Base-by-base conservation (phyloP, 352 stramenopile genomes). In the Globisporangium parvum region DNA sequence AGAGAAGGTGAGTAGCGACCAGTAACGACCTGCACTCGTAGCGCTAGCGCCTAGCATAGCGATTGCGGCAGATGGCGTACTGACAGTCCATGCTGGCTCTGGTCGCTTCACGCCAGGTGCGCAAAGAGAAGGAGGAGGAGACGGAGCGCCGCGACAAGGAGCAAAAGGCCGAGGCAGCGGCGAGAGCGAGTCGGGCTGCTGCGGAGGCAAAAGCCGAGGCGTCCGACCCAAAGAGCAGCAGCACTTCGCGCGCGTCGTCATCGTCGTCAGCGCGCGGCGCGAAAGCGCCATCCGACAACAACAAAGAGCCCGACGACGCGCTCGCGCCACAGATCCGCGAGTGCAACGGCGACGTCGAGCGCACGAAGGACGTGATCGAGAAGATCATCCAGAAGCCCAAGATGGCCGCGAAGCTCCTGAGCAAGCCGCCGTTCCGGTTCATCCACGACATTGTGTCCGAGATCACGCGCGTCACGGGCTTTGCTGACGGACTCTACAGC, bases 401-500 rank as follows among this genome's bases (percentile, higher is more conserved):
- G 59, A 92, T 95, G 83, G 82, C 74, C 1, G 68, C 75, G 26
- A 93, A 95, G 56, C 57, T 95, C 11, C 61, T 95, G 20, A 73
- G 71, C 45, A 95, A 94, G 51, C 87, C 87, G 17, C 87, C 87
- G 18, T 96, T 96, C 63, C 85, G 85, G 21, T 96, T 95, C 61
- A 66, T 95, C 31, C 85, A 96, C 57, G 85, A 95, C 56, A 75
- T 95, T 31, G 66, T 94, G 39, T 87, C 75, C 10, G 85, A 93
- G 61, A 61, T 96, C 42, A 93, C 76, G 40, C 81, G 78, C 26
- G 63, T 72, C 41, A 96, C 85, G 48, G 77, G 83, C 1, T 96
- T 96, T 63, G 85, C 71, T 14, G 80, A 92, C 0, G 90, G 89
- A 3, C 71, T 97, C 2, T 97, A 83, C 69, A 75, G 62, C 14